phyloP scores from a whole-genome alignment of 768 basidiomycete genomes.

The Fistulinella prunicolor region DNA sequence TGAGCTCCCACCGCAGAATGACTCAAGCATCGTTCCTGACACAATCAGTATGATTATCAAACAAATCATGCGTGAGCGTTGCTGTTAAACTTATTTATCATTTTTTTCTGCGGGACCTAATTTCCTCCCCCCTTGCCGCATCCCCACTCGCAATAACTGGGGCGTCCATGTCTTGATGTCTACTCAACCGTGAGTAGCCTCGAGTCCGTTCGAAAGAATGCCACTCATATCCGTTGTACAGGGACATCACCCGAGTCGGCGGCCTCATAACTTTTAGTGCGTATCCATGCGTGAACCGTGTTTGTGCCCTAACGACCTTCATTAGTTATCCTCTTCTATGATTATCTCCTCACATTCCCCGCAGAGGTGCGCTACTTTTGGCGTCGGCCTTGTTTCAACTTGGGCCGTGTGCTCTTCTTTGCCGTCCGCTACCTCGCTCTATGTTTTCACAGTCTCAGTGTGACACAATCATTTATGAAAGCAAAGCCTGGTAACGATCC shows the following conservation, averaged over 20 bases:
- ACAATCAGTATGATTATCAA: too few species aligned
- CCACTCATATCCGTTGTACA: background rate
- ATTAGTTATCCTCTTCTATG: conserved; percentile 38
- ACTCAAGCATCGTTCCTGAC: background rate
- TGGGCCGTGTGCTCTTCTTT: conserved; percentile 38
- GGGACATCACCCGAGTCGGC: background rate
- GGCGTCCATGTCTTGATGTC: conserved; percentile 3
- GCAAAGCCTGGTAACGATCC: background rate
- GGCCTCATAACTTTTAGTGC: conserved; percentile 6
- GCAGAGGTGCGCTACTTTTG: conserved; percentile 46
- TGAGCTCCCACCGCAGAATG: background rate
- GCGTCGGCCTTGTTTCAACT: conserved; percentile 30
- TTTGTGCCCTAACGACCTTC: background rate
- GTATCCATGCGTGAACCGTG: background rate
- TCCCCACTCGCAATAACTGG: background rate
- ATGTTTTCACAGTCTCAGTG: conserved; percentile 37
- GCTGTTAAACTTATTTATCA: too few species aligned
- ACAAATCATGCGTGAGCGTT: background rate
- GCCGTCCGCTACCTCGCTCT: conserved; percentile 42
- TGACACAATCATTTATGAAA: conserved; percentile 35
- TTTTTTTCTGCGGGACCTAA: too few species aligned
- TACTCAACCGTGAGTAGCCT: conserved; percentile 1
- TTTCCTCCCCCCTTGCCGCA: background rate
- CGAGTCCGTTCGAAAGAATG: too few species aligned
- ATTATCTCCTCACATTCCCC: conserved; percentile 44